Evolutionary conservation across 306 rosid species (phyloP), one percentile per base, ranked within the genome.

Genomic region (Trifolium pratense): DNA sequence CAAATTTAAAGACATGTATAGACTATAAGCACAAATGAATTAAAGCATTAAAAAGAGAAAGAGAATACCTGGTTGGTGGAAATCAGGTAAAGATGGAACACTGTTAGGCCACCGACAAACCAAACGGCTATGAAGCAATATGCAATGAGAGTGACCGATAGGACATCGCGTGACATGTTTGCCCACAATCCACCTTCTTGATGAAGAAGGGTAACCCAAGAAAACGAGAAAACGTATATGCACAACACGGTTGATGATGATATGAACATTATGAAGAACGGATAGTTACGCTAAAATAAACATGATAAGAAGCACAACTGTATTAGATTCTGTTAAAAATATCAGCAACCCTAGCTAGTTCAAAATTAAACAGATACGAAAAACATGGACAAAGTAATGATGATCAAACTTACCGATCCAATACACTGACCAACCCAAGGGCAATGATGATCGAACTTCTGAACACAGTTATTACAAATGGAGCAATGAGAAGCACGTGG

Each of bases 381-480:
- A 55, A 55, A 55, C 3, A 14, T 7, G 10, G 2, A 53, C 60
- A 12, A 67, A 74, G 31, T 26, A 55, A 12, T 23, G 16, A 23
- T 56, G 62, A 56, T 11, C 62, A 23, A 78, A 83, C 92, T 88
- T 81, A 93, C 98, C 66, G 78, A 62, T 77, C 91, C 98, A 85
- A 93, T 91, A 66, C 98, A 93, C 75, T 93, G 97, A 70, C 98
- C 98, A 71, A 93, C 97, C 98, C 98, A 91, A 15, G 97, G 98
- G 82, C 97, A 93, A 60, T 93, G 98, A 75, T 93, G 98, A 86
- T 93, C 98, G 52, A 93, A 91, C 81, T 93, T 93, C 66, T 89
- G 93, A 51, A 93, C 98, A 73, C 98, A 93, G 62, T 93, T 93
- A 77, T 93, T 91, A 85, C 98, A 93, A 39, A 93, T 81, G 3